Evolutionary conservation across 495 filamentous ascomycete genomes (phyloP), one percentile per base, ranked within the genome.

Genomic region (Talaromyces liani): DNA sequence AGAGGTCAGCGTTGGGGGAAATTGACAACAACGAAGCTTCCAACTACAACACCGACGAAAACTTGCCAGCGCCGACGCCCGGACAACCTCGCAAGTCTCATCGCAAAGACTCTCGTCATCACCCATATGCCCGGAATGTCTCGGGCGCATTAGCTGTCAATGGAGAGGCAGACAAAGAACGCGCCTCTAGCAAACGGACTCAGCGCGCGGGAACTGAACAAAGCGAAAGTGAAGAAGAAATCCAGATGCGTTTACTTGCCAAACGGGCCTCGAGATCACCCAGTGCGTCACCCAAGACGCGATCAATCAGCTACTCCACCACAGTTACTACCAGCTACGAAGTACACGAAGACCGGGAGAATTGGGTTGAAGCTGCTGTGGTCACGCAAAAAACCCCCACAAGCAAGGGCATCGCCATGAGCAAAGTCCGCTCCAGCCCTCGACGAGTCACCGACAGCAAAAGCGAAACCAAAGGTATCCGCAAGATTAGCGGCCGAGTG

Each of bases 401-500:
- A 54, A 80, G 78, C 62, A 87, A 87, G 75, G 88, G 84, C 22
- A 85, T 95, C 16, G 82, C 88, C 56, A 75, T 88, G 7, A 81
- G 81, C 65, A 97, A 97, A 80, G 81, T 89, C 56, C 83, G 93
- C 39, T 82, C 87, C 1, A 87, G 84, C 68, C 87, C 85, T 31
- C 82, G 87, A 63, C 77, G 86, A 66, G 77, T 81, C 69, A 82
- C 82, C 66, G 77, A 81, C 77, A 79, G 75, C 65, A 68, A 79
- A 62, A 79, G 76, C 51, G 80, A 83, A 69, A 78, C 81, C 65
- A 80, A 80, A 27, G 91, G 91, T 14, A 88, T 97, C 25, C 85
- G 93, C 61, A 98, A 98, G 79, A 88, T 89, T 6, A 97, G 92
- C 72, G 91, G 92, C n/a, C 85, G 93, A 8, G 82, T 97, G n/a